phyloP scores from a whole-genome alignment of 2,329 filamentous ascomycete species.

The Chlorencoelia australis region DNA sequence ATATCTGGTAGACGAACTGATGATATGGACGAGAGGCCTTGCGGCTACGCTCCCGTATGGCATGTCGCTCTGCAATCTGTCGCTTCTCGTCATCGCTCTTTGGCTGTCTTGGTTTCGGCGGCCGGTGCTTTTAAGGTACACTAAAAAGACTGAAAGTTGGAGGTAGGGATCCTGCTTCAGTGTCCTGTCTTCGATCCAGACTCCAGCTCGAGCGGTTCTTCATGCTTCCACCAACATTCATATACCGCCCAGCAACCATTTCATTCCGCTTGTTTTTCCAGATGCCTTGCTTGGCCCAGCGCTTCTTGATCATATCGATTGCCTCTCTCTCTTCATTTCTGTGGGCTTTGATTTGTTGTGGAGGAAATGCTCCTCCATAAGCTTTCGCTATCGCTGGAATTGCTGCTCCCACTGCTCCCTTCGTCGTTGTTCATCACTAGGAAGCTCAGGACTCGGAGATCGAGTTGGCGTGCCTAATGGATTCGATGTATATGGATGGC shows the following conservation, averaged over 20 bases:
- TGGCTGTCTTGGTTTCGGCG: constrained; percentile 8
- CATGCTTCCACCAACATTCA: too few relatives aligned
- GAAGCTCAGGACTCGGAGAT: constrained; percentile 10
- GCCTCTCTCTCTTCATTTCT: constrained; percentile 6
- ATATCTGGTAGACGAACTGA: constrained; percentile 18
- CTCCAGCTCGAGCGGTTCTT: too few relatives aligned
- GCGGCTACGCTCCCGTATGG: constrained; percentile 14
- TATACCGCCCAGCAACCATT: background rate
- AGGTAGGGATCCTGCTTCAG: constrained; percentile 5
- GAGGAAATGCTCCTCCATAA: constrained; percentile 7
- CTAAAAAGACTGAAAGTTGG: constrained; percentile 1
- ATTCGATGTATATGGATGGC: constrained; percentile 11
- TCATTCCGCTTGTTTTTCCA: too few relatives aligned
- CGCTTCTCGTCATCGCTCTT: too few relatives aligned
- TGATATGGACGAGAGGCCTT: constrained; percentile 23
- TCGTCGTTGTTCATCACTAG: constrained; percentile 8
- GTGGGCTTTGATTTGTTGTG: constrained; percentile 9
- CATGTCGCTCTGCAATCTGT: constrained; percentile 11
- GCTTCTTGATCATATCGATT: constrained; percentile 16
- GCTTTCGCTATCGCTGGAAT: constrained; percentile 7
- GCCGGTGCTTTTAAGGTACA: constrained; percentile 3
- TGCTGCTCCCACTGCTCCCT: constrained; percentile 4
- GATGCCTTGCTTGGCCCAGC: constrained; percentile 18
- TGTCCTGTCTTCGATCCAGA: constrained; percentile 8
- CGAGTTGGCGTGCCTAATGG: constrained; percentile 10